Percentiles rank a stretch among this genome's conserved stretches.
Conservation (phyloP, 345 rosid genomes). For the Heritiera littoralis region DNA sequence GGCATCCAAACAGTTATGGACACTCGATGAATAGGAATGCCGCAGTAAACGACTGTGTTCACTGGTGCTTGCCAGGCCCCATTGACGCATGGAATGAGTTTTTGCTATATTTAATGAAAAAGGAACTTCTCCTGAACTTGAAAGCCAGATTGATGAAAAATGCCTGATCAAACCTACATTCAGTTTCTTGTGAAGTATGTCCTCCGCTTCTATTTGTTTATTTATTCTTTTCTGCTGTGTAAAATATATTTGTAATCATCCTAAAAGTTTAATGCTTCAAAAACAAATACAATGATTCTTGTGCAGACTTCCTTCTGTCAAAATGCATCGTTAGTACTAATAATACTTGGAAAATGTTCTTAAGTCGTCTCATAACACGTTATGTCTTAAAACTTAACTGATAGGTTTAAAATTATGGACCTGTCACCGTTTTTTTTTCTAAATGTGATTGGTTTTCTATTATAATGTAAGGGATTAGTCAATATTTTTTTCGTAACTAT, state of each 20-base stretch:
- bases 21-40: constrained; percentile 32
- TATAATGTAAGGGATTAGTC: too few relatives aligned
- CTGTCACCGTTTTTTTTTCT: too few relatives aligned
- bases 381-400: too few relatives aligned
- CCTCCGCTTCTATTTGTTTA: neutral
- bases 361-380: too few relatives aligned
- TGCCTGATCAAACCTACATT: constrained; percentile 7
- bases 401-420: too few relatives aligned
- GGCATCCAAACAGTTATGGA: constrained; percentile 51
- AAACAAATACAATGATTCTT: neutral
- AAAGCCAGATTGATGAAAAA: constrained; percentile 16
- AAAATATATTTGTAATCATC: neutral
- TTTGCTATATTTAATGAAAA: constrained; percentile 54
- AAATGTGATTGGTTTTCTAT: too few relatives aligned
- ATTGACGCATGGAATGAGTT: constrained; percentile 74
- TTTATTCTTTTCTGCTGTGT: neutral
- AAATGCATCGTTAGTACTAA: too few relatives aligned
- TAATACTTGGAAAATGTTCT: too few relatives aligned
- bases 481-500: too few relatives aligned
- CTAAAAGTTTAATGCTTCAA: neutral
- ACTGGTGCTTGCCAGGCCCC: constrained; percentile 93
- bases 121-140: constrained; percentile 20
- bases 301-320: neutral
- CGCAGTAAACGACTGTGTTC: constrained; percentile 58
- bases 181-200: neutral